Percentiles rank a stretch among this genome's conserved stretches.
Evolutionary conservation across 2,329 filamentous ascomycete genomes (phyloP).

Genomic region (Stagonosporopsis tanaceti): DNA sequence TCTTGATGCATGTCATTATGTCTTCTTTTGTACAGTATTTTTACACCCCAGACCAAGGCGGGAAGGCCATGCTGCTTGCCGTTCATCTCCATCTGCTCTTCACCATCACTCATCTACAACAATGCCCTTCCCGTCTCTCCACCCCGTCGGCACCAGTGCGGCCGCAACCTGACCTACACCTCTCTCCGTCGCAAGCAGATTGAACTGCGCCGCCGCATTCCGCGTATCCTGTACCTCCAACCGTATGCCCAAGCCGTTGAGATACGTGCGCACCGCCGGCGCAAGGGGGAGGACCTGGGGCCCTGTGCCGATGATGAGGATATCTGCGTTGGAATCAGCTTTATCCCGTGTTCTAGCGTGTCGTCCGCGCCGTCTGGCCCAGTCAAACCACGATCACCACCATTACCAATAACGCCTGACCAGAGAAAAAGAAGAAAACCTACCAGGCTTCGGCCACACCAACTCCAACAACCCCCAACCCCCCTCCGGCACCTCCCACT

Average conservation of each 20-base stretch:
- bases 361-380: no score
- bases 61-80: neutral
- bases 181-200: conserved; percentile 91
- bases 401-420: no score
- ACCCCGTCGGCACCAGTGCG: conserved; percentile 85
- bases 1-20: neutral
- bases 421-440: conserved; percentile 37
- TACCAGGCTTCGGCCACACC: conserved; percentile 89
- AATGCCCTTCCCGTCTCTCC: conserved; percentile 60
- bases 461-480: conserved; percentile 79
- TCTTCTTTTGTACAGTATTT: conserved; percentile 18
- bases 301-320: conserved; percentile 89
- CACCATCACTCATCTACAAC: neutral
- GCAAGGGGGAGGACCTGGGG: conserved; percentile 77
- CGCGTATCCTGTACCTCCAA: conserved; percentile 90
- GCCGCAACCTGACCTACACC: conserved; percentile 86
- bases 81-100: neutral
- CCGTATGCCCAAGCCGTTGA: conserved; percentile 81
- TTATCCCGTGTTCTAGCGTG: no score
- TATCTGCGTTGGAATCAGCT: conserved; percentile 61
- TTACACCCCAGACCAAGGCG: neutral
- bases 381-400: no score
- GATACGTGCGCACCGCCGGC: conserved; percentile 73
- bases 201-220: conserved; percentile 94
- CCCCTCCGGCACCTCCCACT: conserved; percentile 77